These are phyloP conservation scores for Parafenestella ontariensis DNA, from an alignment of 2,329 filamentous ascomycete species.

Conservation along the genomic window DNA sequence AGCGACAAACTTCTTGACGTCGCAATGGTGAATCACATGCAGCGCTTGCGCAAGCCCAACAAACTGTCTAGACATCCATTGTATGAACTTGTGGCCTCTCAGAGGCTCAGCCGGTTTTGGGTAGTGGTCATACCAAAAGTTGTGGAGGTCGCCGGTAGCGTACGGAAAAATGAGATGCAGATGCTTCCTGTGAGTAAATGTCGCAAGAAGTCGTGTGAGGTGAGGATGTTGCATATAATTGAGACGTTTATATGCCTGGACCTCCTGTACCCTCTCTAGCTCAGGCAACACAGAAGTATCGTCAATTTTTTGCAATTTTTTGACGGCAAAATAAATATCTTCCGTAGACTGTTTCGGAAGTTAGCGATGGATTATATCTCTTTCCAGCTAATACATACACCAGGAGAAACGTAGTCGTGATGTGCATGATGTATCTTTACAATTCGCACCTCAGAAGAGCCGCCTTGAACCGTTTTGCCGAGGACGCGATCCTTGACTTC, in stretches of 20 bases:
- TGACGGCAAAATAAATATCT: not conserved
- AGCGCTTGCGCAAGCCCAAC: not conserved
- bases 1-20: not conserved
- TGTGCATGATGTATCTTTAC: not conserved
- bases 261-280: not conserved
- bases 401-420: not conserved
- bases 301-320: not conserved
- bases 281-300: not conserved
- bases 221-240: not conserved
- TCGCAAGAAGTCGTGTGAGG: not conserved
- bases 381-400: not conserved
- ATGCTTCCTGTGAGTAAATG: not conserved
- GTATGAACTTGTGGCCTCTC: not conserved
- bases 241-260: not conserved
- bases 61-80: not conserved
- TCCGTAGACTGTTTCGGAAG: not conserved
- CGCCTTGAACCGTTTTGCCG: not conserved
- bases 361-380: not conserved
- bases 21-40: not conserved
- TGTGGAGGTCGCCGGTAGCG: not conserved
- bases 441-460: not conserved
- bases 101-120: not conserved
- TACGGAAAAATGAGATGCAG: not conserved
- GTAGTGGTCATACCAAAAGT: not conserved
- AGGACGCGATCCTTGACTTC: not conserved